A percentile compares a stretch with the other conserved stretches of the same genome.
phyloP scores from a whole-genome alignment of 2,329 filamentous ascomycete genomes.

The Cercospora zeina region DNA sequence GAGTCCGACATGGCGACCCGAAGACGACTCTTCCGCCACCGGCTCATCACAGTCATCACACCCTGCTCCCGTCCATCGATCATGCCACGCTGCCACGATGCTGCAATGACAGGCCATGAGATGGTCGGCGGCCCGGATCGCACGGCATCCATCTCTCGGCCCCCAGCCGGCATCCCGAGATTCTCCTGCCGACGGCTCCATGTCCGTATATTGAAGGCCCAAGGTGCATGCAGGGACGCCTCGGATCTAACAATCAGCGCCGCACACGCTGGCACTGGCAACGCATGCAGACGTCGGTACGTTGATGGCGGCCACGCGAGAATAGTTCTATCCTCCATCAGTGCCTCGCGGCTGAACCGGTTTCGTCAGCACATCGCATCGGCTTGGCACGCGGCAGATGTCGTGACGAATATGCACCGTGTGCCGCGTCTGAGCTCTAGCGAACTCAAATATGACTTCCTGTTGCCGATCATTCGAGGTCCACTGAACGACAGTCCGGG shows the following conservation, averaged over 20 bases:
- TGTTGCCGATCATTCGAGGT: background rate
- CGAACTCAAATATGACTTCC: constrained; percentile 5
- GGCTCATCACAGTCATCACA: background rate
- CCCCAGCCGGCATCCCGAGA: background rate
- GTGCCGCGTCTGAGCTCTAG: constrained; percentile 2
- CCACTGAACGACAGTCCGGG: background rate
- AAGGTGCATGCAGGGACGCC: too few species aligned
- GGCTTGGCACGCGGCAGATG: background rate
- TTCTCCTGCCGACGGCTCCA: background rate
- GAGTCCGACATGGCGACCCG: too few species aligned
- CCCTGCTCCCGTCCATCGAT: background rate
- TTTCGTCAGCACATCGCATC: background rate
- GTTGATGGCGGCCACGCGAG: background rate
- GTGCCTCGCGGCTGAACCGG: background rate
- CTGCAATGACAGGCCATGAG: background rate
- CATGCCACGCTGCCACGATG: too few species aligned
- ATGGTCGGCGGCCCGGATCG: background rate
- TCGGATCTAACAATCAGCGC: too few species aligned
- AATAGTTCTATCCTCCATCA: background rate
- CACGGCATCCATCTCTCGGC: background rate
- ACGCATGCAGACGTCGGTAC: too few species aligned
- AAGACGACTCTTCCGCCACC: background rate
- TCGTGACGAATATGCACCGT: background rate
- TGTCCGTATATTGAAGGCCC: background rate
- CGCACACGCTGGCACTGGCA: too few species aligned